Evolutionary conservation across 352 stramenopile genomes (phyloP).

Genomic region (Saprolegnia diclina): DNA sequence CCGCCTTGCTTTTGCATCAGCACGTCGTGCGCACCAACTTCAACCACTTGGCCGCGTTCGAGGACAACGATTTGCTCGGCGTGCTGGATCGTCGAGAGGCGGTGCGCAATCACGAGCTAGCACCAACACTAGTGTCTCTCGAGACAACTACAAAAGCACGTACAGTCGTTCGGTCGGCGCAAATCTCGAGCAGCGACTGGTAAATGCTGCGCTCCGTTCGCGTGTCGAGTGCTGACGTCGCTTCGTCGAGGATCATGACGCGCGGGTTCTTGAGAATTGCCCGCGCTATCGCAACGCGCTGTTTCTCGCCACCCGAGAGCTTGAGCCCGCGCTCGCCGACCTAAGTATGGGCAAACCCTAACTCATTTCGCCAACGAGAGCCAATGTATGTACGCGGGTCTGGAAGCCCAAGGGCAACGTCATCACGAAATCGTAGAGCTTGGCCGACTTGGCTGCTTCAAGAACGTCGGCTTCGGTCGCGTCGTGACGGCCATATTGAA

Average conservation of each 20-base stretch:
- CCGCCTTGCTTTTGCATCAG: slow-evolving; percentile 36
- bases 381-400: slow-evolving; percentile 38
- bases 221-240: slow-evolving; percentile 71
- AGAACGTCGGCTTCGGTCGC: slow-evolving; percentile 89
- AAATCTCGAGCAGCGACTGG: slow-evolving; percentile 37
- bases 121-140: neutral
- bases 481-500: slow-evolving; percentile 85
- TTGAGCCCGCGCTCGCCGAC: slow-evolving; percentile 76
- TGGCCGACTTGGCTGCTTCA: slow-evolving; percentile 83
- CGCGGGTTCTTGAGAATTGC: slow-evolving; percentile 71
- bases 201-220: slow-evolving; percentile 68
- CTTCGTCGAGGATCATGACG: slow-evolving; percentile 74
- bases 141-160: neutral
- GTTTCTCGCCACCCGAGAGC: slow-evolving; percentile 74
- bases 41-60: slow-evolving; percentile 66
- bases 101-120: slow-evolving; percentile 76
- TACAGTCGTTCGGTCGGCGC: slow-evolving; percentile 24
- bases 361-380: neutral
- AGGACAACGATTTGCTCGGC: slow-evolving; percentile 78
- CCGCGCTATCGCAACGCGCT: slow-evolving; percentile 74
- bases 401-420: slow-evolving; percentile 88
- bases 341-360: slow-evolving; percentile 11
- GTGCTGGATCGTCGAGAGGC: slow-evolving; percentile 82
- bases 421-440: slow-evolving; percentile 93
- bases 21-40: slow-evolving; percentile 70